phyloP scores from a whole-genome alignment of 345 rosid genomes.

The Rhizophora apiculata region DNA sequence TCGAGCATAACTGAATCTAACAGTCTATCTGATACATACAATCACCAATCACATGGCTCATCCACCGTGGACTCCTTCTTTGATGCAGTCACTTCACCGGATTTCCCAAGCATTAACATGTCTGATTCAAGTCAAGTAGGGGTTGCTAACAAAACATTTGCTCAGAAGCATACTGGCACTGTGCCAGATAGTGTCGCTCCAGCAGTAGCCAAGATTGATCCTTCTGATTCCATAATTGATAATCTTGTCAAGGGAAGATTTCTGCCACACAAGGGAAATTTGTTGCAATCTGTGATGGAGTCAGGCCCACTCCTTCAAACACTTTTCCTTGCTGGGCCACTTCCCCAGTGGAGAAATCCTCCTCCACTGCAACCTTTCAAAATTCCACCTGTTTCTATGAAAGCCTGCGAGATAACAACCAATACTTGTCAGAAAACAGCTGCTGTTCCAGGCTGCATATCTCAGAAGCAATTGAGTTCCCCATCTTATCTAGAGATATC shows the following conservation, averaged over 20 bases:
- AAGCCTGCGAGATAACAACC: constrained; percentile 21
- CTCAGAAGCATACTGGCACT: constrained; percentile 22
- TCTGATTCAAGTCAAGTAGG: constrained; percentile 37
- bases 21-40: constrained; percentile 48
- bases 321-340: not conserved
- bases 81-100: constrained; percentile 72
- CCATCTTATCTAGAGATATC: constrained; percentile 19
- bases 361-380: constrained; percentile 15
- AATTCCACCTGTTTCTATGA: not conserved
- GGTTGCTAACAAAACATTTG: constrained; percentile 25
- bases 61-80: constrained; percentile 71
- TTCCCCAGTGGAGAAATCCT: not conserved
- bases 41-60: constrained; percentile 50
- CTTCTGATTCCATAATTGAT: constrained; percentile 43
- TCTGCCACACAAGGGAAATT: not conserved
- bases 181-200: constrained; percentile 17
- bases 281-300: not conserved
- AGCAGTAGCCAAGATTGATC: constrained; percentile 35
- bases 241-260: constrained; percentile 45
- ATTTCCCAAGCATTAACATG: constrained; percentile 53
- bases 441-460: constrained; percentile 7
- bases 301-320: not conserved
- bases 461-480: constrained; percentile 16
- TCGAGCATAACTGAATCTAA: constrained; percentile 83
- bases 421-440: constrained; percentile 14